Conservation (phyloP, 352 stramenopile genomes). For the Pilasporangium apinafurcum region DNA sequence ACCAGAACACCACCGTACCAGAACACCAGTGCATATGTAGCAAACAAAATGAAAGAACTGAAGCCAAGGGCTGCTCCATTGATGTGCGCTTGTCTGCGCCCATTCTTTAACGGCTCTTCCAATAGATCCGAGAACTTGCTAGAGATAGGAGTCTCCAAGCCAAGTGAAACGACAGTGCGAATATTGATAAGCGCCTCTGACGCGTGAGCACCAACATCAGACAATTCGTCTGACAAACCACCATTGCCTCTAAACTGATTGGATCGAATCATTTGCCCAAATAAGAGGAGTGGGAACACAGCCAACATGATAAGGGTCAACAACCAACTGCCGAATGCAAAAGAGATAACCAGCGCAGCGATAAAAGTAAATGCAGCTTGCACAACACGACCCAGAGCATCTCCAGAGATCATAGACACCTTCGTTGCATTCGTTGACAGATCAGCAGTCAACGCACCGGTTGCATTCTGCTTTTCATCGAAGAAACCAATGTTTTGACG, state of each 20-base stretch:
- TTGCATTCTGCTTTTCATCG: slow-evolving; percentile 38
- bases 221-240: slow-evolving; percentile 12
- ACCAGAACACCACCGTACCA: slow-evolving; percentile 52
- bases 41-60: slow-evolving; percentile 47
- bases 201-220: slow-evolving; percentile 17
- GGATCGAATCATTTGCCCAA: slow-evolving; percentile 22
- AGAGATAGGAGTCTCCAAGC: slow-evolving; percentile 13
- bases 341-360: slow-evolving; percentile 21
- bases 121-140: slow-evolving; percentile 9
- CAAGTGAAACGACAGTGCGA: slow-evolving; percentile 33
- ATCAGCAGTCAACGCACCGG: slow-evolving; percentile 42
- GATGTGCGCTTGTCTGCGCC: slow-evolving; percentile 17
- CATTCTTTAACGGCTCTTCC: slow-evolving; percentile 5
- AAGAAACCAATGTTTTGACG: slow-evolving; percentile 65
- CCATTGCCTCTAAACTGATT: slow-evolving; percentile 12
- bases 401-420: slow-evolving; percentile 26
- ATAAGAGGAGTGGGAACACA: slow-evolving; percentile 55
- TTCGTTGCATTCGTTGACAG: slow-evolving; percentile 43
- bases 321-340: slow-evolving; percentile 48
- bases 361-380: slow-evolving; percentile 36
- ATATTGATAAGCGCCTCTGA: slow-evolving; percentile 34
- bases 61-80: slow-evolving; percentile 51
- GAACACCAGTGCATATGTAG: slow-evolving; percentile 42
- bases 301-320: slow-evolving; percentile 52
- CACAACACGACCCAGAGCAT: slow-evolving; percentile 34